Conservation (phyloP, 305 asterid genomes). For the Fraxinus ornus region DNA sequence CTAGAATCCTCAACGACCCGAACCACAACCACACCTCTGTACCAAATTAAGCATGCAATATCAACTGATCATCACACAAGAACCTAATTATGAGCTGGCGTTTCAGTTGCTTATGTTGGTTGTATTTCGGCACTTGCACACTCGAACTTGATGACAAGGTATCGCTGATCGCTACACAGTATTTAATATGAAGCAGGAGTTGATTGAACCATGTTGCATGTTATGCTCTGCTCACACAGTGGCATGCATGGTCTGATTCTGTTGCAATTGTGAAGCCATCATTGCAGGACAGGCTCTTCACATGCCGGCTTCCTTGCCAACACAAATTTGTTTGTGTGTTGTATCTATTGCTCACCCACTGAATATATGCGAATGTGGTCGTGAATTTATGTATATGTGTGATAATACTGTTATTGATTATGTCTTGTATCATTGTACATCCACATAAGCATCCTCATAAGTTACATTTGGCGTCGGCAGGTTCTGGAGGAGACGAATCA, state of each 20-base stretch:
- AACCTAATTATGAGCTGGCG: not conserved
- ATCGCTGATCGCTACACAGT: not conserved
- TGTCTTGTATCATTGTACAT: not conserved
- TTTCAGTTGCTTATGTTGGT: not conserved
- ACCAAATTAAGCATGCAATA: not conserved
- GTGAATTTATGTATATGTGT: not conserved
- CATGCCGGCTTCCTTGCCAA: not conserved
- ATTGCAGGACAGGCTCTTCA: not conserved
- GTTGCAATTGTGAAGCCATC: not conserved
- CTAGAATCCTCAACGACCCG: not conserved
- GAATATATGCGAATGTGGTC: not conserved
- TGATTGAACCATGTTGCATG: not conserved
- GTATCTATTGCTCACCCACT: not conserved
- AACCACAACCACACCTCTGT: not conserved
- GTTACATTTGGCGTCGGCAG: slow-evolving; percentile 31
- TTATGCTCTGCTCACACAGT: not conserved
- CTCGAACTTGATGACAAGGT: not conserved
- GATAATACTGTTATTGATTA: not conserved
- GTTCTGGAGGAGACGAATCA: slow-evolving; percentile 65
- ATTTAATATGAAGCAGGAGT: not conserved
- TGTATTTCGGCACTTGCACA: not conserved
- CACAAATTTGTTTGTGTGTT: not conserved
- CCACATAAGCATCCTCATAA: too few species aligned
- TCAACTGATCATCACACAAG: not conserved
- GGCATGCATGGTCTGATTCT: not conserved